Conservation (phyloP, 768 basidiomycete species). For the Russula abietina region DNA sequence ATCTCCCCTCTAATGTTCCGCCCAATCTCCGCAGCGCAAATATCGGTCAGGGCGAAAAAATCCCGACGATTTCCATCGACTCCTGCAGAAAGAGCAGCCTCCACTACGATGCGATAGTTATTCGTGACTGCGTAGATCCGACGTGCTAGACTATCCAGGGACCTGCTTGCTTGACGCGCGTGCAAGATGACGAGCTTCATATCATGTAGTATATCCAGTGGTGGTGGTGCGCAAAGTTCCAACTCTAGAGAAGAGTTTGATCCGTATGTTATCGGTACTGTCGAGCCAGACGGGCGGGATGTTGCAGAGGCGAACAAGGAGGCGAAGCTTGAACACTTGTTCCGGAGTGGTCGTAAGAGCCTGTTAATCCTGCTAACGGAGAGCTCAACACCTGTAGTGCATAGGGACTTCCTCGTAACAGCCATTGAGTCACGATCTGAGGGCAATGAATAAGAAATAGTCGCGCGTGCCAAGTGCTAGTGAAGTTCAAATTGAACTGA, state of each 20-base stretch:
- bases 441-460: too few relatives aligned
- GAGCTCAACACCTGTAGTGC: conserved; percentile 25
- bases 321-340: conserved; percentile 40
- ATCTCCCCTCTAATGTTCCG: conserved; percentile 36
- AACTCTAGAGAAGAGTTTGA: background rate
- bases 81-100: conserved; percentile 32
- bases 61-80: background rate
- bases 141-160: conserved; percentile 39
- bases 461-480: background rate
- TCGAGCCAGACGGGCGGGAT: conserved; percentile 24
- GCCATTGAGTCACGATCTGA: background rate
- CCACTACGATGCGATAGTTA: conserved; percentile 47
- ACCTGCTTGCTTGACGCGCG: conserved; percentile 33
- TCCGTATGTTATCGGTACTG: conserved; percentile 25
- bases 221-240: conserved; percentile 26
- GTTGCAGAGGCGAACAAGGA: too few relatives aligned
- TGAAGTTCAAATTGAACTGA: background rate
- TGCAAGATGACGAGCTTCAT: conserved; percentile 34
- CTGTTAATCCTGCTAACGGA: conserved; percentile 40
- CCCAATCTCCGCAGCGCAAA: conserved; percentile 47
- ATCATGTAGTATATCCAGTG: conserved; percentile 37
- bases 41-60: conserved; percentile 38
- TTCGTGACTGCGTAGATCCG: conserved; percentile 50
- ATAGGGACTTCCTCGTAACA: background rate
- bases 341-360: conserved; percentile 43